A percentile compares a stretch with the other conserved stretches of the same genome.
Conservation (phyloP, 2,329 filamentous ascomycete species). For the Myriosclerotinia scirpicola region DNA sequence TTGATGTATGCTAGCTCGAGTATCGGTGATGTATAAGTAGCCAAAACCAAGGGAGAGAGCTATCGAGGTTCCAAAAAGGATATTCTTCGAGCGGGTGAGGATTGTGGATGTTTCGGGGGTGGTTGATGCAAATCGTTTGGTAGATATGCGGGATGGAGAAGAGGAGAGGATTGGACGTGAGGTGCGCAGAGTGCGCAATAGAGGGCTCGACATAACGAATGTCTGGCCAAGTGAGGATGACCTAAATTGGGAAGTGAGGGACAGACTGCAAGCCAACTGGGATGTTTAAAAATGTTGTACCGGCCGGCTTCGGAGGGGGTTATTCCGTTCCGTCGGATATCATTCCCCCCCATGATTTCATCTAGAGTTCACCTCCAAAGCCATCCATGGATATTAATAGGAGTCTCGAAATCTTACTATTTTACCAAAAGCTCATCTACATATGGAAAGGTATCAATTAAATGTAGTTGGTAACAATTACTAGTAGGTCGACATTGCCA, state of each 20-base stretch:
- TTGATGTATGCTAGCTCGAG: slow-evolving; percentile 67
- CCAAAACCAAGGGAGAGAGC: slow-evolving; percentile 48
- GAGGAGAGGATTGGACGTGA: slow-evolving; percentile 6
- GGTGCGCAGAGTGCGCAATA: slow-evolving; percentile 20
- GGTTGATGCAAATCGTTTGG: slow-evolving; percentile 29
- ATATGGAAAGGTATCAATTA: too few species aligned
- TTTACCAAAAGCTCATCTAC: too few species aligned
- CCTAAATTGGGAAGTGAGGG: not conserved
- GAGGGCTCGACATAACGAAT: slow-evolving; percentile 21
- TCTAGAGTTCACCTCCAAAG: too few species aligned
- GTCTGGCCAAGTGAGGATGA: not conserved
- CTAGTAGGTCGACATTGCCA: too few species aligned
- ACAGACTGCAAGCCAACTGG: not conserved
- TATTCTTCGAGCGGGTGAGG: slow-evolving; percentile 48
- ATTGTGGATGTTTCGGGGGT: slow-evolving; percentile 41
- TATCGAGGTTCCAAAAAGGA: slow-evolving; percentile 55
- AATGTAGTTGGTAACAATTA: too few species aligned
- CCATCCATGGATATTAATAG: too few species aligned
- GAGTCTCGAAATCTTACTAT: too few species aligned
- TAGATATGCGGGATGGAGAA: slow-evolving; percentile 18
- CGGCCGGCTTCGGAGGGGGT: not conserved
- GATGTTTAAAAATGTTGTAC: not conserved
- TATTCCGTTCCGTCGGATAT: not conserved
- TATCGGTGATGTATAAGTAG: slow-evolving; percentile 74
- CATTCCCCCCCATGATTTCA: too few species aligned